Conservation (phyloP, 202 grass and related monocot genomes). For the Elaeis oleifera region DNA sequence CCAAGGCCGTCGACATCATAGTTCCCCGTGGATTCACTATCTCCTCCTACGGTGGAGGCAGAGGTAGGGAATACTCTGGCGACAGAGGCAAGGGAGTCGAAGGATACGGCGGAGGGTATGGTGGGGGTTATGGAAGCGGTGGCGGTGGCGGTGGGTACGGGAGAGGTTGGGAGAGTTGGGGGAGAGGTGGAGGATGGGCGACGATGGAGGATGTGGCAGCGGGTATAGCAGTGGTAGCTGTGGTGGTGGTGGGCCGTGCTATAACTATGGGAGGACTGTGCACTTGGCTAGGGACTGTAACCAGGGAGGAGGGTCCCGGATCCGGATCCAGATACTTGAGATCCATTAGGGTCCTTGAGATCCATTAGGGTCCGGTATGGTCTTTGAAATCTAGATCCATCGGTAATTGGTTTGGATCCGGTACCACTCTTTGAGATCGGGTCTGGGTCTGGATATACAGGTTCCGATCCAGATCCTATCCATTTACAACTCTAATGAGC, state of each 20-base stretch:
- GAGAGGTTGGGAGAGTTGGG: slow-evolving; percentile 8
- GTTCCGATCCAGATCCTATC: no score
- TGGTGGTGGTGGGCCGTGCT: neutral
- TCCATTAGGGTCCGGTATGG: no score
- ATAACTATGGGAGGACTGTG: slow-evolving; percentile 3
- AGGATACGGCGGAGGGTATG: no score
- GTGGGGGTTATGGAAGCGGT: neutral
- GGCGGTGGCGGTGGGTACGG: slow-evolving; percentile 7
- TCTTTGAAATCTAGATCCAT: no score
- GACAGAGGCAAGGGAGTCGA: neutral
- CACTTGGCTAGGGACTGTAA: slow-evolving; percentile 13
- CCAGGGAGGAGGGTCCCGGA: neutral
- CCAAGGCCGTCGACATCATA: slow-evolving; percentile 13
- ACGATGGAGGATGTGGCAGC: neutral
- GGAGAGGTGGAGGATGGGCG: slow-evolving; percentile 1
- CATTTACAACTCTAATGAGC: no score
- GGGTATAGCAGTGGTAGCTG: neutral
- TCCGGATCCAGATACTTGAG: no score
- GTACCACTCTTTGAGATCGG: no score
- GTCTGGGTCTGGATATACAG: no score
- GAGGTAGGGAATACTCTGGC: neutral
- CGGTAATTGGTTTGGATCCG: no score
- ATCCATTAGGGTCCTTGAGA: no score
- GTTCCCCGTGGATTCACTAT: neutral
- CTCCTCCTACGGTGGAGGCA: neutral